These are phyloP conservation scores for Anacardium occidentale DNA, from an alignment of 345 rosid genomes.

Conservation along the genomic window DNA sequence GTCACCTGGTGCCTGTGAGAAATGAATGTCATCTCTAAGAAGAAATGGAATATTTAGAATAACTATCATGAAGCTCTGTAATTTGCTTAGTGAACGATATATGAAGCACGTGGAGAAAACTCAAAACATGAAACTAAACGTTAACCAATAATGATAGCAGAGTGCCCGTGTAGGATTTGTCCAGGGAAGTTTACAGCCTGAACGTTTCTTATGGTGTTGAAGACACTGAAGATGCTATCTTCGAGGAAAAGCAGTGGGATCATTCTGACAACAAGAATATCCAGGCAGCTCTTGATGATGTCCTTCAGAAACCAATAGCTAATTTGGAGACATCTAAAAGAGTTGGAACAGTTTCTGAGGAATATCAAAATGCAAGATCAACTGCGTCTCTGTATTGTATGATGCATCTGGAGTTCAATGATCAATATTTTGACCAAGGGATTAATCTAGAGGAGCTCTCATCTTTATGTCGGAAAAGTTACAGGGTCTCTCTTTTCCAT, in stretches of 20 bases:
- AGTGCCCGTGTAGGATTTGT: conserved; percentile 36
- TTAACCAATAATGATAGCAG: conserved; percentile 33
- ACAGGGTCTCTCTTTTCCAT: background rate
- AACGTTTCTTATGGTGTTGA: conserved; percentile 27
- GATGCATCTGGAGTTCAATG: background rate
- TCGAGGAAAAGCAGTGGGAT: conserved; percentile 71
- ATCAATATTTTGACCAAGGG: background rate
- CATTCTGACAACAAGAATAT: conserved; percentile 59
- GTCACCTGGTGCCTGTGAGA: conserved; percentile 54
- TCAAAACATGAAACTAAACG: conserved; percentile 42
- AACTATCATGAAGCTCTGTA: conserved; percentile 74
- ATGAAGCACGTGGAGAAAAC: conserved; percentile 55
- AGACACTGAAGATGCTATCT: conserved; percentile 33
- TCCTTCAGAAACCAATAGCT: conserved; percentile 67
- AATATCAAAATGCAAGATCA: conserved; percentile 46
- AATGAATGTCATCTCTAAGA: conserved; percentile 61
- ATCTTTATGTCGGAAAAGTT: background rate
- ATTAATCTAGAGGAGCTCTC: background rate
- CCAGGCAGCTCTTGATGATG: conserved; percentile 59
- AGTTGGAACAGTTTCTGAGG: conserved; percentile 42
- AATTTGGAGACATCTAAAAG: conserved; percentile 52
- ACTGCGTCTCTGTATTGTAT: background rate
- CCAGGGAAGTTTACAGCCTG: conserved; percentile 19
- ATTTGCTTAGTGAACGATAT: conserved; percentile 69
- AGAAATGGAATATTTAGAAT: conserved; percentile 56